These are phyloP conservation scores for Pythium periplocum DNA, from an alignment of 352 stramenopile species.

Conservation along the genomic window DNA sequence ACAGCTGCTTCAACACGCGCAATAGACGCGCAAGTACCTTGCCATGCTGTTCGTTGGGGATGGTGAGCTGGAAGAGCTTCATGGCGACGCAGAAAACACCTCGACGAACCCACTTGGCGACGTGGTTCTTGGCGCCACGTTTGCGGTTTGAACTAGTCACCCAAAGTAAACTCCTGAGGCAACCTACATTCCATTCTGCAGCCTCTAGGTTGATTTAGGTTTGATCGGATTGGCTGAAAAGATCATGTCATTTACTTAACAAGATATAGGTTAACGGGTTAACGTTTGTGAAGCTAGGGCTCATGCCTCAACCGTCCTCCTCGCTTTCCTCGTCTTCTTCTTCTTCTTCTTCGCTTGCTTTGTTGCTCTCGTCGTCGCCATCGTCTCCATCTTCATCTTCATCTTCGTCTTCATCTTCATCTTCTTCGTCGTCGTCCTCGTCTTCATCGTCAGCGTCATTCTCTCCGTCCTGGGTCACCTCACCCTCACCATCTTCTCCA, in stretches of 20 bases:
- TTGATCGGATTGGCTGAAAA: constrained; percentile 8
- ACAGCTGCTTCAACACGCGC: too few relatives aligned
- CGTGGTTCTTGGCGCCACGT: too few relatives aligned
- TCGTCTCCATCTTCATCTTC: constrained; percentile 11
- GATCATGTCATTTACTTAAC: not conserved
- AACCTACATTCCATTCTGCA: too few relatives aligned
- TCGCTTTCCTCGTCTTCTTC: constrained; percentile 7
- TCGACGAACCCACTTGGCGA: too few relatives aligned
- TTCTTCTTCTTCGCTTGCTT: constrained; percentile 6
- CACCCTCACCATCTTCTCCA: not conserved
- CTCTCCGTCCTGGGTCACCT: constrained; percentile 8
- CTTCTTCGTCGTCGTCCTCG: constrained; percentile 17
- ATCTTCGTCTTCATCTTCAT: constrained; percentile 23
- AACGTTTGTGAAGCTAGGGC: too few relatives aligned
- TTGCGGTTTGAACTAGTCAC: too few relatives aligned
- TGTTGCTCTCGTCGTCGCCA: constrained; percentile 7
- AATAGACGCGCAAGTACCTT: constrained; percentile 25
- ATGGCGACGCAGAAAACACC: constrained; percentile 18
- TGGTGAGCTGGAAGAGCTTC: constrained; percentile 88
- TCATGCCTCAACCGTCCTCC: not conserved
- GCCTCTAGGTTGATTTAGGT: too few relatives aligned
- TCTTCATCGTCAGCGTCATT: constrained; percentile 10
- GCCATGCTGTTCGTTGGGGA: constrained; percentile 78
- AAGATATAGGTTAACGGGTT: too few relatives aligned
- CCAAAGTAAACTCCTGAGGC: too few relatives aligned